Conservation (phyloP, 768 basidiomycete genomes). For the Butyriboletus loyo region DNA sequence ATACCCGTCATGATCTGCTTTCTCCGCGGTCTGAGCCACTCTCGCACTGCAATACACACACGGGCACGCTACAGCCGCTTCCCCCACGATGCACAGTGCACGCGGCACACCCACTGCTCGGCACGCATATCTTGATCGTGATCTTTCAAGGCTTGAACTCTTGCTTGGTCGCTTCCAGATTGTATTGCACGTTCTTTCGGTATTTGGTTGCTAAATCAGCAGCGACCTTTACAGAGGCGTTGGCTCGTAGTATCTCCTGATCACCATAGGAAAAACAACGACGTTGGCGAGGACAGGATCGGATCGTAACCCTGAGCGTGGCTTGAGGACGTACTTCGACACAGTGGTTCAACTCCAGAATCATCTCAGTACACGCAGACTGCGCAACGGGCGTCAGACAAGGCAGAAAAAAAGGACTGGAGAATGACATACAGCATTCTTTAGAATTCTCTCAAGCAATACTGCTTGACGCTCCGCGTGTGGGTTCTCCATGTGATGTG, state of each 20-base stretch:
- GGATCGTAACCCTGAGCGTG: not conserved
- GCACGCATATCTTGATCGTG: too few relatives aligned
- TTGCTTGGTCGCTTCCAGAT: slow-evolving; percentile 68
- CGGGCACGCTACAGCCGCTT: not conserved
- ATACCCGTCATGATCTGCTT: too few relatives aligned
- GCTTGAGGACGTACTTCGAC: slow-evolving; percentile 56
- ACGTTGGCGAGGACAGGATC: not conserved
- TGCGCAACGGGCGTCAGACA: slow-evolving; percentile 27
- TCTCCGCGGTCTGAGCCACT: not conserved
- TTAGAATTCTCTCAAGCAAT: slow-evolving; percentile 84
- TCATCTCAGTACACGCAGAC: slow-evolving; percentile 92
- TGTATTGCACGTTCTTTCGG: slow-evolving; percentile 90
- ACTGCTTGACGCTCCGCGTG: slow-evolving; percentile 92
- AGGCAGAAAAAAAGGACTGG: not conserved
- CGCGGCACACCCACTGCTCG: not conserved
- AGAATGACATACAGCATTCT: slow-evolving; percentile 67
- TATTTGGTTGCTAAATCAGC: slow-evolving; percentile 86
- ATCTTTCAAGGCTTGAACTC: slow-evolving; percentile 12
- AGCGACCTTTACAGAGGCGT: slow-evolving; percentile 72
- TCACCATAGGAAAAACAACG: not conserved
- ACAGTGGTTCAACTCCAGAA: slow-evolving; percentile 85
- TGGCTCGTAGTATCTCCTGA: slow-evolving; percentile 79
- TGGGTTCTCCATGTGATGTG: slow-evolving; percentile 80
- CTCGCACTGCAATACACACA: too few relatives aligned
- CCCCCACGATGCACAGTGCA: not conserved